Evolutionary conservation across 108 stramenopile genomes (phyloP).

Genomic region (Skeletonema potamos): DNA sequence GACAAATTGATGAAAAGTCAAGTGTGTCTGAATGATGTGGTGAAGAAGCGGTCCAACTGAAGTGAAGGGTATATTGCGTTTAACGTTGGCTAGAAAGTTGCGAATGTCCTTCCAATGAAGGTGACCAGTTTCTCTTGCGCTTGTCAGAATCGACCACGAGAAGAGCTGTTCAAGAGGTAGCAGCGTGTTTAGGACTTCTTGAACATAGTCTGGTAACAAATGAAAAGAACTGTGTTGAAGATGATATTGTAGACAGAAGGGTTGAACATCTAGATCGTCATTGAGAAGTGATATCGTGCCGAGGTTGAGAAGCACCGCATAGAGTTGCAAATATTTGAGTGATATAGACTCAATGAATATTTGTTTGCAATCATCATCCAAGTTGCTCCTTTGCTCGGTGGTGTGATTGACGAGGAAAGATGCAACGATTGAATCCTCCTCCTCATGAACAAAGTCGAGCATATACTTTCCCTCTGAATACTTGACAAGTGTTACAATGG

Average conservation of each 20-base stretch:
- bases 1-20: conserved; percentile 15
- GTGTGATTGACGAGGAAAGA: not conserved
- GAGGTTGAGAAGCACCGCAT: not conserved
- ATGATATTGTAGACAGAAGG: not conserved
- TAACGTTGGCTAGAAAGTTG: not conserved
- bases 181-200: not conserved
- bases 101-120: conserved; percentile 14
- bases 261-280: not conserved
- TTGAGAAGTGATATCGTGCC: not conserved
- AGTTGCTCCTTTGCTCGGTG: not conserved
- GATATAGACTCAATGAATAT: not conserved
- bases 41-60: conserved; percentile 4
- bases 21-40: not conserved
- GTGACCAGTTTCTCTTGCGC: not conserved
- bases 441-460: conserved; percentile 7
- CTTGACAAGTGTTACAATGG: not conserved
- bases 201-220: not conserved
- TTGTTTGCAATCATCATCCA: not conserved
- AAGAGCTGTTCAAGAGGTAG: not conserved
- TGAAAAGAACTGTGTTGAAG: not conserved
- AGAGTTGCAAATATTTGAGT: not conserved
- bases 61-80: not conserved
- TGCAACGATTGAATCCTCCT: not conserved
- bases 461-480: not conserved
- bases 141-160: not conserved